phyloP scores from a whole-genome alignment of 1,284 basidiomycete species.

The Moesziomyces parantarcticus region DNA sequence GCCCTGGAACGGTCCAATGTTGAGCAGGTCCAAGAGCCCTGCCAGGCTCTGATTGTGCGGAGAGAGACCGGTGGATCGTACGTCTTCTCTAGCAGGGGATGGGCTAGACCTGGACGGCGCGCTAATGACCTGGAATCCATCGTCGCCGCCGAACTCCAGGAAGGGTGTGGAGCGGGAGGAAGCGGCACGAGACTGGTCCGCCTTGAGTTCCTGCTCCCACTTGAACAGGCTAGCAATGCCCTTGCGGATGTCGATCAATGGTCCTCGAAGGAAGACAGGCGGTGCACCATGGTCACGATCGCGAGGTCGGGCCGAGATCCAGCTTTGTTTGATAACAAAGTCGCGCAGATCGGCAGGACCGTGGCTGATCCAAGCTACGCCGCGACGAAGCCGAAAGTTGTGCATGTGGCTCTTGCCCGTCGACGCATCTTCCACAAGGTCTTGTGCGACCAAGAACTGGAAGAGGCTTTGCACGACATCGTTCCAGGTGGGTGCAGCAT shows the following conservation, averaged over 20 bases:
- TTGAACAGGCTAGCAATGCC: constrained; percentile 51
- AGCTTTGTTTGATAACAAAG: constrained; percentile 80
- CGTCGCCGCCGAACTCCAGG: constrained; percentile 33
- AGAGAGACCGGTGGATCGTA: constrained; percentile 16
- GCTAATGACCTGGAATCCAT: constrained; percentile 48
- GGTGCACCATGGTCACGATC: constrained; percentile 27
- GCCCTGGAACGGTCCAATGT: constrained; percentile 66
- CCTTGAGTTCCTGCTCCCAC: constrained; percentile 41
- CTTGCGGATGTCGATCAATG: constrained; percentile 66
- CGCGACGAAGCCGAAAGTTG: constrained; percentile 27
- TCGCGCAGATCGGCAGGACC: constrained; percentile 78
- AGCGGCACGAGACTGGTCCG: constrained; percentile 6
- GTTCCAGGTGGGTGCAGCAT: constrained; percentile 80
- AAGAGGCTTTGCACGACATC: constrained; percentile 75
- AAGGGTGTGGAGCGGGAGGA: constrained; percentile 14
- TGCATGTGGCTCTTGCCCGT: constrained; percentile 14
- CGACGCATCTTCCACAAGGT: constrained; percentile 65
- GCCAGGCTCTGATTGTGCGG: constrained; percentile 49
- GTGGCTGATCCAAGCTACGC: constrained; percentile 71
- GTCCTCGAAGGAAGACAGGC: constrained; percentile 51
- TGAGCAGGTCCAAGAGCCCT: constrained; percentile 46
- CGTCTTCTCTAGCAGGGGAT: constrained; percentile 9
- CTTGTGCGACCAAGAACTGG: constrained; percentile 74
- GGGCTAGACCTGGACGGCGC: neutral
- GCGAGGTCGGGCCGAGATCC: constrained; percentile 72